Percentiles rank a stretch among this genome's conserved stretches.
Conservation (phyloP, 768 basidiomycete genomes). For the Phlegmacium glaucopus region DNA sequence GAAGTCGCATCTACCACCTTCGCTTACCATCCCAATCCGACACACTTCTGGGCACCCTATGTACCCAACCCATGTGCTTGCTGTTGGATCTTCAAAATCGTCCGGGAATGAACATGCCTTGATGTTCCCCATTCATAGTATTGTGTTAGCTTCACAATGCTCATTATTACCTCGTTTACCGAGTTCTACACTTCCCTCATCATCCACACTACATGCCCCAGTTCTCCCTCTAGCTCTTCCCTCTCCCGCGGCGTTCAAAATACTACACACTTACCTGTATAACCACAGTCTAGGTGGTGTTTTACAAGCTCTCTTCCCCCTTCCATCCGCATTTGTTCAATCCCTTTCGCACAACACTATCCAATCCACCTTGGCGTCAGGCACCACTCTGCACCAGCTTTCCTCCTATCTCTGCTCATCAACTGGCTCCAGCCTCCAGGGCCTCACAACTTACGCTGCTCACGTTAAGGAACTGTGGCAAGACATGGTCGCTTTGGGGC, state of each 20-base stretch:
- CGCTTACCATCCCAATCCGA: slow-evolving; percentile 48
- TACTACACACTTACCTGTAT: slow-evolving; percentile 68
- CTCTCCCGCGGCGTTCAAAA: slow-evolving; percentile 62
- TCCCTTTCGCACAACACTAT: slow-evolving; percentile 41
- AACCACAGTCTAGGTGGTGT: slow-evolving; percentile 58
- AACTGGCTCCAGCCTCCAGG: slow-evolving; percentile 39
- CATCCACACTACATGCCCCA: slow-evolving; percentile 46
- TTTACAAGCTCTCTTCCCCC: slow-evolving; percentile 60
- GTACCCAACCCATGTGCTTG: slow-evolving; percentile 55
- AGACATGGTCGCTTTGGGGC: slow-evolving; percentile 70
- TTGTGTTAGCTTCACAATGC: slow-evolving; percentile 61
- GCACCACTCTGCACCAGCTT: slow-evolving; percentile 50
- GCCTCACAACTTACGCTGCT: slow-evolving; percentile 54
- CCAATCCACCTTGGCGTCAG: slow-evolving; percentile 43
- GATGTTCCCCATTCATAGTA: slow-evolving; percentile 60
- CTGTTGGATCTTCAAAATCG: slow-evolving; percentile 48
- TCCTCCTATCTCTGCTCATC: slow-evolving; percentile 49
- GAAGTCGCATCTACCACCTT: slow-evolving; percentile 56
- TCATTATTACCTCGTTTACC: slow-evolving; percentile 53
- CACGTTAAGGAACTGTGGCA: slow-evolving; percentile 79
- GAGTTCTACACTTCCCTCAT: slow-evolving; percentile 26
- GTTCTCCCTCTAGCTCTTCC: slow-evolving; percentile 71
- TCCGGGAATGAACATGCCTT: slow-evolving; percentile 38
- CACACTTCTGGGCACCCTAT: slow-evolving; percentile 25
- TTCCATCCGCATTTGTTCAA: slow-evolving; percentile 43